Base-by-base conservation (phyloP, 1,284 basidiomycete genomes). In the Sanghuangporus baumii region DNA sequence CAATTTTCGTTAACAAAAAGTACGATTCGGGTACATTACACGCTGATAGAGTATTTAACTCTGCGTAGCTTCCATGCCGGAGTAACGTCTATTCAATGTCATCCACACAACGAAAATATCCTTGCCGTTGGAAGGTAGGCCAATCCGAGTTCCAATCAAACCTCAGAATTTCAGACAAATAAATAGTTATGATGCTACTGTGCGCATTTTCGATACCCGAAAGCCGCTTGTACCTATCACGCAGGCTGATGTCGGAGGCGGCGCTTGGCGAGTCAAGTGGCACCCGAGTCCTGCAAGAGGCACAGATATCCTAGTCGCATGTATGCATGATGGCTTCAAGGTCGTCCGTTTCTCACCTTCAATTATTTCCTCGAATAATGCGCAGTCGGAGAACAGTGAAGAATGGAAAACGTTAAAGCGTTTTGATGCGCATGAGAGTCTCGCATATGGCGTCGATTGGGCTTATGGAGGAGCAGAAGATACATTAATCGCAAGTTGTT, bases 261-360 rank as follows among this genome's bases (percentile, higher is more conserved):
- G 97, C 1, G 90, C 89, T 11, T 99, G 97, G 97, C 83, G 97
- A 16, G 85, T 94, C 56, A 96, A 97, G 73, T 99, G 96, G 94
- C 94, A 98, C 73, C 94, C 95, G 0, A 81, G 79, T 1, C 66
- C 79, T 1, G 66, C 70, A 2, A 82, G 88, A 43, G 80, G 79
- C 64, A 70, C 80, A 26, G 89, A 95, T 68, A 78, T 99, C 1
- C 80, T 98, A 34, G 86, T 95, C 9, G 97, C 94, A 0, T 93
- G 92, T 71, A 99, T 99, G 97, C 96, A 98, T 71, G 94, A 93
- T 66, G 96, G 97, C 1, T 96, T 94, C 81, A 96, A 96, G 69
- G 80, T 96, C 6, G 74, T 95, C 38, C 78, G 74, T 1, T 83
- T 90, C 65, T 74, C 60, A 18, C 9, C 31, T 18, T 56, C 56